phyloP scores from a whole-genome alignment of 148 eudicot species.

The Arbutus unedo region DNA sequence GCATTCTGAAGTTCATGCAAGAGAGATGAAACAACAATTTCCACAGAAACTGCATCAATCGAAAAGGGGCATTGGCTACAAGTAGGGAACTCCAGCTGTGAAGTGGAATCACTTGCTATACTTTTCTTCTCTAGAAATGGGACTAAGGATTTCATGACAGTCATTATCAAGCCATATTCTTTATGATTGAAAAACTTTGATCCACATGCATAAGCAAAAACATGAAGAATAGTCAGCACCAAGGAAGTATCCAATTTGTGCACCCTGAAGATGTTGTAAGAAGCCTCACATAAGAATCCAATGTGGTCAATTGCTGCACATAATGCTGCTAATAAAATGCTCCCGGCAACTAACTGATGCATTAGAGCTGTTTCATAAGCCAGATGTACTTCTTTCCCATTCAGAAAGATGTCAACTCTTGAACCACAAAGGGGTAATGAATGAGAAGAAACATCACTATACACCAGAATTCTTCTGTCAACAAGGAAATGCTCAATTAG shows the following conservation, averaged over 20 bases:
- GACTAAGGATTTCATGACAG: slow-evolving; percentile 56
- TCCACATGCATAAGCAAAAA: slow-evolving; percentile 61
- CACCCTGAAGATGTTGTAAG: slow-evolving; percentile 45
- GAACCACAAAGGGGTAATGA: slow-evolving; percentile 21
- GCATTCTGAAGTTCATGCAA: slow-evolving; percentile 44
- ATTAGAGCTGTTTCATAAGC: slow-evolving; percentile 39
- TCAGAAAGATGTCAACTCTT: slow-evolving; percentile 28
- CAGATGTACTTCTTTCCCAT: slow-evolving; percentile 30
- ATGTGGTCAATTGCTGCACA: slow-evolving; percentile 48
- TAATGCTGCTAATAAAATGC: slow-evolving; percentile 57
- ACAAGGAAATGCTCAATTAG: slow-evolving; percentile 65
- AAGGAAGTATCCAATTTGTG: slow-evolving; percentile 28
- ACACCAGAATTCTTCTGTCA: slow-evolving; percentile 39
- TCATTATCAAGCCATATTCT: slow-evolving; percentile 34
- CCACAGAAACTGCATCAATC: slow-evolving; percentile 41
- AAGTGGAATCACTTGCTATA: slow-evolving; percentile 18
- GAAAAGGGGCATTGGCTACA: slow-evolving; percentile 69
- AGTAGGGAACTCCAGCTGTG: slow-evolving; percentile 24
- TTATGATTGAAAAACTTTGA: slow-evolving; percentile 39
- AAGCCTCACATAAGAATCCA: slow-evolving; percentile 58
- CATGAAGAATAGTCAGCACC: slow-evolving; percentile 58
- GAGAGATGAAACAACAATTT: slow-evolving; percentile 44
- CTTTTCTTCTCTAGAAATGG: slow-evolving; percentile 35
- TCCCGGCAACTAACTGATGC: slow-evolving; percentile 48
- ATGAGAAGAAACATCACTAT: slow-evolving; percentile 25